Evolutionary conservation across 495 filamentous ascomycete genomes (phyloP).

Genomic region (Cetradonia linearis): DNA sequence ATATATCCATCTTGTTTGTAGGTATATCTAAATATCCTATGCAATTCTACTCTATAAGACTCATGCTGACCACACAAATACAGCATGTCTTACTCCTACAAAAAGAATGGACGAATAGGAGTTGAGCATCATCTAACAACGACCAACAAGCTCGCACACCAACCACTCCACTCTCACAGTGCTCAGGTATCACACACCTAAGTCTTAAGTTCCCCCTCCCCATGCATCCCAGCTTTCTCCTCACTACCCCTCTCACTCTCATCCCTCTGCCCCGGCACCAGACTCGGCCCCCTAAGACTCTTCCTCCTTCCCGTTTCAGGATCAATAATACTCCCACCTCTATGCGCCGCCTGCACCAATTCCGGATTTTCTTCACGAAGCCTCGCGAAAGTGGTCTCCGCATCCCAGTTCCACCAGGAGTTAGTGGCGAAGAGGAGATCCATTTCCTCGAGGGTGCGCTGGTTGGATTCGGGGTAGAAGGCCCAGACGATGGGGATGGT

Average conservation of each 20-base stretch:
- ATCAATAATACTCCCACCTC: conserved; percentile 38
- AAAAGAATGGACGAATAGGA: too few species aligned
- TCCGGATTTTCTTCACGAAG: conserved; percentile 40
- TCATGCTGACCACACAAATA: too few species aligned
- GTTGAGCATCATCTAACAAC: too few species aligned
- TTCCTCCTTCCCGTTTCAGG: conserved; percentile 30
- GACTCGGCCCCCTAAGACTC: conserved; percentile 2
- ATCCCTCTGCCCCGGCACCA: conserved; percentile 1
- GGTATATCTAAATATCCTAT: too few species aligned
- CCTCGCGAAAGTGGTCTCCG: conserved; percentile 28
- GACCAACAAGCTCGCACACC: not conserved
- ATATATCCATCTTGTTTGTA: too few species aligned
- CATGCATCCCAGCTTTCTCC: not conserved
- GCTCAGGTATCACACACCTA: too few species aligned
- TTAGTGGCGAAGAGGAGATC: conserved; percentile 34
- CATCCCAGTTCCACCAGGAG: conserved; percentile 26
- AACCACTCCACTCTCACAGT: too few species aligned
- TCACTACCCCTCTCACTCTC: not conserved
- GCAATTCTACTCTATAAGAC: too few species aligned
- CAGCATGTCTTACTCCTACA: too few species aligned
- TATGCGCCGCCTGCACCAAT: conserved; percentile 31
- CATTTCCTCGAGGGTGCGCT: conserved; percentile 37
- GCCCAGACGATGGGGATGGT: conserved; percentile 32
- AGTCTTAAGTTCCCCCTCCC: not conserved
- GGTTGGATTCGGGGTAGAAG: conserved; percentile 36